Evolutionary conservation across 1,284 basidiomycete species (phyloP).

Genomic region (Ustilago nuda): DNA sequence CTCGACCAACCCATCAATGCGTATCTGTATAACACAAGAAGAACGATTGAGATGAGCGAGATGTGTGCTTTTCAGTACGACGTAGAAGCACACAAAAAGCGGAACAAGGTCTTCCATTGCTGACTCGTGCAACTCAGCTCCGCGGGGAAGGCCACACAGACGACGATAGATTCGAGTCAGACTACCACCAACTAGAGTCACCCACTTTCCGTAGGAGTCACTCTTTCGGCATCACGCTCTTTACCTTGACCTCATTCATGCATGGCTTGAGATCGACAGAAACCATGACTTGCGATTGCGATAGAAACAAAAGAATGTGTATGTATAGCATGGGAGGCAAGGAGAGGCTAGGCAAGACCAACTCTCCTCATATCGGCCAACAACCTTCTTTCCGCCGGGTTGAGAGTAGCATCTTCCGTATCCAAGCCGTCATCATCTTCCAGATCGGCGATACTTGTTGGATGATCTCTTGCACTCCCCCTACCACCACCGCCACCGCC

Average conservation of each 20-base stretch:
- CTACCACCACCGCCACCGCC: neutral
- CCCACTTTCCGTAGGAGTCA: conserved; percentile 13
- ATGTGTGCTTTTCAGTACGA: too few relatives aligned
- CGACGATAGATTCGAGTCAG: conserved; percentile 9
- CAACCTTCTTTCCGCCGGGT: conserved; percentile 47
- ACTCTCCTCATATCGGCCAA: conserved; percentile 47
- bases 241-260: neutral
- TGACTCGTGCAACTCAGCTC: conserved; percentile 22
- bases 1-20: neutral
- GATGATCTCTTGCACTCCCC: conserved; percentile 27
- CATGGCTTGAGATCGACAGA: neutral
- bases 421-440: conserved; percentile 45
- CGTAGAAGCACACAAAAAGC: neutral
- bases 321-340: neutral
- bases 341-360: conserved; percentile 24
- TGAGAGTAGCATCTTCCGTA: conserved; percentile 35
- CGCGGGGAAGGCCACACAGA: conserved; percentile 1
- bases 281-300: neutral
- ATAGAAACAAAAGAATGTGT: conserved; percentile 11
- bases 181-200: neutral
- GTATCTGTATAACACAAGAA: too few relatives aligned
- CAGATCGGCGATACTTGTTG: conserved; percentile 41
- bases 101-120: conserved; percentile 24
- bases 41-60: too few relatives aligned
- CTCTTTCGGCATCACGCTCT: neutral